Percentiles rank a stretch among this genome's conserved stretches.
Evolutionary conservation across 441 rosid genomes (phyloP).

Genomic region (California macrophylla): DNA sequence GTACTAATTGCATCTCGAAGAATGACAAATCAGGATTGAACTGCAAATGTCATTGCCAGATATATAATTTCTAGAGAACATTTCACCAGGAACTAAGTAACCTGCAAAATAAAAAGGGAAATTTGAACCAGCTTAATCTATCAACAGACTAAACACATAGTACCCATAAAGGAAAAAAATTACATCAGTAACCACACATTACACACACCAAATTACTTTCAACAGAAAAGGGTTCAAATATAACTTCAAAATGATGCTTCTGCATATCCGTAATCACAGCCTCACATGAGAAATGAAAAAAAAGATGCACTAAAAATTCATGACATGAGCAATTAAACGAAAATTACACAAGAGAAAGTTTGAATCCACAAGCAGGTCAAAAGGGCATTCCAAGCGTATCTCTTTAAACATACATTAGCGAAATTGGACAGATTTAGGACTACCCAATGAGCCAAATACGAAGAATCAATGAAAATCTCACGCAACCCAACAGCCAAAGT

Average conservation of each 20-base stretch:
- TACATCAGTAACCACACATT: not conserved
- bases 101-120: constrained; percentile 29
- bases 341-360: not conserved
- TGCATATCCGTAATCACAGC: not conserved
- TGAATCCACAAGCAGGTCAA: constrained; percentile 3
- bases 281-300: not conserved
- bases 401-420: not conserved
- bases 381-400: not conserved
- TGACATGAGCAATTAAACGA: not conserved
- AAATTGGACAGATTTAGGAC: not conserved
- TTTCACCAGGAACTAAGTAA: constrained; percentile 28
- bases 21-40: constrained; percentile 21
- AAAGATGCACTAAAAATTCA: not conserved
- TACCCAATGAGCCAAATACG: not conserved
- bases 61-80: constrained; percentile 26
- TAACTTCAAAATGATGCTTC: not conserved
- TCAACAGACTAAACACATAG: not conserved
- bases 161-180: not conserved
- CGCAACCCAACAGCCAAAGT: not conserved
- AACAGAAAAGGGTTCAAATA: not conserved
- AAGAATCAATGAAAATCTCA: not conserved
- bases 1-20: constrained; percentile 71
- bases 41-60: constrained; percentile 28
- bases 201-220: not conserved
- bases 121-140: not conserved